Base-by-base conservation (phyloP, 345 rosid genomes). In the Populus nigra region DNA sequence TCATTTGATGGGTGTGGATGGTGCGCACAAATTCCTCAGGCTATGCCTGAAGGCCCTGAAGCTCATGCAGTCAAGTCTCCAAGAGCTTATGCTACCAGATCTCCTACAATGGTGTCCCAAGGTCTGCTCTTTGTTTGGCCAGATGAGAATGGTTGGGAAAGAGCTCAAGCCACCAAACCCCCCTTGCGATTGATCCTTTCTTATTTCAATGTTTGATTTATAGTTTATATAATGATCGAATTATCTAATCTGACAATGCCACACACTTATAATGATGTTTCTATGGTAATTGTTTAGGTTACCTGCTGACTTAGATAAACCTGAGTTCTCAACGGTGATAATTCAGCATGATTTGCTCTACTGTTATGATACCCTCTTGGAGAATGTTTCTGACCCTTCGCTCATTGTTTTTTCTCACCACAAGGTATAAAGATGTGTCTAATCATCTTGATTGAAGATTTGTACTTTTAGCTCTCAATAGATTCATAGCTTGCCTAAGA, bases 61-160 rank as follows among this genome's bases (percentile, higher is more conserved):
- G 94, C 94, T 80, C 94, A 92, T 47, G 98, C 99, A 38, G 84
- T 90, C 59, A 85, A 71, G 78, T 92, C 98, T 47, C 94, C 94
- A 0, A 89, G 93, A 84, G 98, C 98, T 31, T 91, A 97, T 50
- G 93, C 88, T 23, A 87, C 90, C 12, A 88, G 86, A 80, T 91
- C 93, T 80, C 98, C 99, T 25, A 84, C 98, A 49, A 81, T 88
- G 90, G 93, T 93, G 43, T 96, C 99, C 85, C 97, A 96, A 83
- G 97, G 98, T 75, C 83, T 96, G 84, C 97, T 96, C 77, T 96
- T 93, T 79, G 98, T 96, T 74, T 96, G 98, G 99, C 99, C 99
- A 20, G 96, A 96, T 72, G 94, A 92, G 84, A 87, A 92, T 77
- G 98, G 97, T 11, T 82, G 83, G 87, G 97, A 92, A 79, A 93